These are phyloP conservation scores for Huntiella decipiens DNA, from an alignment of 2,329 filamentous ascomycete genomes.

Conservation along the genomic window DNA sequence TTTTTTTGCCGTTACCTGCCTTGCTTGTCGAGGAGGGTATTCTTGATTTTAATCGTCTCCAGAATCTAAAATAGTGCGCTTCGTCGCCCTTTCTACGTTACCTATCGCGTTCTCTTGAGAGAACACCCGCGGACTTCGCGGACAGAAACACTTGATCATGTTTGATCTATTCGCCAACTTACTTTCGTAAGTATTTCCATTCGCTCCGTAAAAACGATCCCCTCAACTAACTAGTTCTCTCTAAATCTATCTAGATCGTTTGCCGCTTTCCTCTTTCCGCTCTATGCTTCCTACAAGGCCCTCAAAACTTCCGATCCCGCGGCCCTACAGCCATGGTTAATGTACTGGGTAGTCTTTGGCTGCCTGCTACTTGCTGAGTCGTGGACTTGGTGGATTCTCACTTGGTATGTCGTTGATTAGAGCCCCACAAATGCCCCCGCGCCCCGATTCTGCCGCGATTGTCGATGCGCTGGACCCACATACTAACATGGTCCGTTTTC, in stretches of 20 bases:
- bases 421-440: neutral
- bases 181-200: slow-evolving; percentile 47
- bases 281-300: slow-evolving; percentile 96
- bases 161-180: slow-evolving; percentile 62
- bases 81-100: no score
- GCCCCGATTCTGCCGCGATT: no score
- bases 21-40: no score
- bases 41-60: no score
- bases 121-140: slow-evolving; percentile 4
- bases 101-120: neutral
- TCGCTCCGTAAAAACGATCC: neutral
- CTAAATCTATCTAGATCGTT: slow-evolving; percentile 40
- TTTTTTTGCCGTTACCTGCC: no score
- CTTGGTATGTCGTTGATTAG: slow-evolving; percentile 36
- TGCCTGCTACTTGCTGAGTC: slow-evolving; percentile 67
- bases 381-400: slow-evolving; percentile 70
- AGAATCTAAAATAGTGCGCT: no score
- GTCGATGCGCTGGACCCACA: neutral
- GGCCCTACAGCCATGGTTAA: slow-evolving; percentile 88
- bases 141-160: slow-evolving; percentile 26
- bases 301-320: slow-evolving; percentile 81
- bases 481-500: neutral
- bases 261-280: slow-evolving; percentile 78
- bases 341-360: slow-evolving; percentile 94
- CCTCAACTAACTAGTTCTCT: neutral